Conservation (phyloP, 352 stramenopile genomes). For the Phytophthora syringae region DNA sequence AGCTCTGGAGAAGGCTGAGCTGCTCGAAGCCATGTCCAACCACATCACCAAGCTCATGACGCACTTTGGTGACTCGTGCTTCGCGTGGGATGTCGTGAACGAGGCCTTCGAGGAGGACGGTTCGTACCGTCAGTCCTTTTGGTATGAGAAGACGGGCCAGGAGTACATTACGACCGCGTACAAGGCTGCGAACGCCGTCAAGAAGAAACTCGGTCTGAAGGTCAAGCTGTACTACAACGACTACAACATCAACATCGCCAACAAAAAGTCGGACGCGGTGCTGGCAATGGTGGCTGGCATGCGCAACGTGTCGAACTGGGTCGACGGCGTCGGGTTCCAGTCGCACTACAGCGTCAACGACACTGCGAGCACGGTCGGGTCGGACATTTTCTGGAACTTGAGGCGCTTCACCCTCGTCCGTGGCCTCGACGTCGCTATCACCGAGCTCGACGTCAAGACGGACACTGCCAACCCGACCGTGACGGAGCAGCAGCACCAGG, state of each 20-base stretch:
- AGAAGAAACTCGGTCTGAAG: slow-evolving; percentile 29
- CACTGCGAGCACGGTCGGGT: slow-evolving; percentile 8
- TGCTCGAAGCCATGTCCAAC: slow-evolving; percentile 36
- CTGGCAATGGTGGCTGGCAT: slow-evolving; percentile 28
- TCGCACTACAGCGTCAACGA: slow-evolving; percentile 39
- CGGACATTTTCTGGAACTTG: slow-evolving; percentile 38
- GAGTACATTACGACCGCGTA: slow-evolving; percentile 41
- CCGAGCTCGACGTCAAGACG: slow-evolving; percentile 36
- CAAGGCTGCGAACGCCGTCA: slow-evolving; percentile 39
- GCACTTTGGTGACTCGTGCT: slow-evolving; percentile 41
- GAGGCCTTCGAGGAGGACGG: slow-evolving; percentile 37
- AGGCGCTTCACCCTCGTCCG: slow-evolving; percentile 30
- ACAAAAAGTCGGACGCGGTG: slow-evolving; percentile 41
- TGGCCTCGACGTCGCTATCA: slow-evolving; percentile 37
- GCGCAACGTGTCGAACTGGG: slow-evolving; percentile 23
- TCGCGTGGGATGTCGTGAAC: slow-evolving; percentile 33
- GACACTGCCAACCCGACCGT: slow-evolving; percentile 31
- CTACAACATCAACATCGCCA: slow-evolving; percentile 36
- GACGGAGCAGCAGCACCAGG: slow-evolving; percentile 34
- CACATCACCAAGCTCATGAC: slow-evolving; percentile 45
- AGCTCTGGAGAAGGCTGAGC: slow-evolving; percentile 32
- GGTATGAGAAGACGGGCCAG: slow-evolving; percentile 44
- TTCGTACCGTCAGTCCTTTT: slow-evolving; percentile 41
- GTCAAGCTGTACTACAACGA: slow-evolving; percentile 35
- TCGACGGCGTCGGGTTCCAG: slow-evolving; percentile 40